Conservation (phyloP, 2,329 filamentous ascomycete genomes). For the Ascochyta koolunga region DNA sequence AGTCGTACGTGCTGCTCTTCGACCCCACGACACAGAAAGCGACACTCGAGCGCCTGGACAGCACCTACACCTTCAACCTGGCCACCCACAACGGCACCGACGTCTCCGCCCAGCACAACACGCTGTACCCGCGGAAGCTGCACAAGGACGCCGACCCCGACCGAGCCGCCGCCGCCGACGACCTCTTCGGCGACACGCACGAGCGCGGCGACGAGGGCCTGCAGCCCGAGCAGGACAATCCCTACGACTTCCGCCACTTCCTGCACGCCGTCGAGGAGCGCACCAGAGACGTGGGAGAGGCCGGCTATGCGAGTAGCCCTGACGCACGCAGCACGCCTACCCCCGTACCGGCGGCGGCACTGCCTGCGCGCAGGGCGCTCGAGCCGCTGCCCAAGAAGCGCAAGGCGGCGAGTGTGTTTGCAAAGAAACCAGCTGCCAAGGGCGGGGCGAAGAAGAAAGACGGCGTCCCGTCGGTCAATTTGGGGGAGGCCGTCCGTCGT, state of each 20-base stretch:
- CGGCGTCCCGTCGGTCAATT: constrained; percentile 37
- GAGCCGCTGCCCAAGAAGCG: constrained; percentile 31
- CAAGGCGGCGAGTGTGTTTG: constrained; percentile 26
- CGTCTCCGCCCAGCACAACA: constrained; percentile 70
- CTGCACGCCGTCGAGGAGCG: constrained; percentile 40
- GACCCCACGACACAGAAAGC: constrained; percentile 76
- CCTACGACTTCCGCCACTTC: constrained; percentile 58
- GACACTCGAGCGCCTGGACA: constrained; percentile 79
- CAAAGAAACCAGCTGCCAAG: constrained; percentile 25
- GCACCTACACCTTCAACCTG: constrained; percentile 89
- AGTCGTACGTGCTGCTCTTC: constrained; percentile 68
- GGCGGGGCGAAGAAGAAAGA: constrained; percentile 28
- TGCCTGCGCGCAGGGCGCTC: constrained; percentile 1
- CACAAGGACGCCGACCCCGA: constrained; percentile 29
- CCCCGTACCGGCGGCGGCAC: neutral
- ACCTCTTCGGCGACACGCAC: constrained; percentile 34
- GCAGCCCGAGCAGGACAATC: constrained; percentile 52
- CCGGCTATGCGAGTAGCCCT: constrained; percentile 34
- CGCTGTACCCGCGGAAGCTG: constrained; percentile 57
- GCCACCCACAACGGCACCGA: constrained; percentile 68
- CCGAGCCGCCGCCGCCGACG: constrained; percentile 35
- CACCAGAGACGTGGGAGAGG: constrained; percentile 42
- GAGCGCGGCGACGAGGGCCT: constrained; percentile 37
- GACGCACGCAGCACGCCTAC: constrained; percentile 28
- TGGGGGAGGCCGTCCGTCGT: constrained; percentile 45